These are phyloP conservation scores for Erythrophleum ivorense DNA, from an alignment of 331 rosid species.

Conservation along the genomic window DNA sequence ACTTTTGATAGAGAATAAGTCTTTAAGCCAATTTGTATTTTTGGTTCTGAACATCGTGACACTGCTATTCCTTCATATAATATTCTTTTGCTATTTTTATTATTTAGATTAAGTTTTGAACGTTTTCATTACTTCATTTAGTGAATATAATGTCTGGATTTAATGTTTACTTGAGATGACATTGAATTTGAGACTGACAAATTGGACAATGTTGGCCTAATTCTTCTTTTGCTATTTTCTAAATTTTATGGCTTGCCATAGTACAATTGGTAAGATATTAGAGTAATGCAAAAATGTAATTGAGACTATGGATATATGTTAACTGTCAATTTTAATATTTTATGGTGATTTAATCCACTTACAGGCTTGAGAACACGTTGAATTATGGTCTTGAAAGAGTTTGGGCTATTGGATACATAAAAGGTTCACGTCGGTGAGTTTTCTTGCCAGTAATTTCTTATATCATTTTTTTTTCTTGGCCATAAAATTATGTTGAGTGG, in stretches of 20 bases:
- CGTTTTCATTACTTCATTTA: slow-evolving; percentile 8
- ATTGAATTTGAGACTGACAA: slow-evolving; percentile 24
- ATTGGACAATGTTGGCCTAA: slow-evolving; percentile 28
- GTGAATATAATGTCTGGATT: slow-evolving; percentile 28
- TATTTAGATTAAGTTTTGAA: slow-evolving; percentile 25
- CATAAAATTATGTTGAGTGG: slow-evolving; percentile 22
- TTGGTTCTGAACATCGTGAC: slow-evolving; percentile 13
- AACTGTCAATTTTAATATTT: slow-evolving; percentile 7
- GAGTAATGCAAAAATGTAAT: slow-evolving; percentile 11
- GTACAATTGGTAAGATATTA: slow-evolving; percentile 5
- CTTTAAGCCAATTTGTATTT: slow-evolving; percentile 3
- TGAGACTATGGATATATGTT: slow-evolving; percentile 1
- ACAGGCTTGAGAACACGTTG: slow-evolving; percentile 96
- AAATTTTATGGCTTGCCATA: background rate
- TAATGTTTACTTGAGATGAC: slow-evolving; percentile 20
- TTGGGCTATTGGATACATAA: slow-evolving; percentile 98
- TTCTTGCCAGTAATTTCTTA: slow-evolving; percentile 26
- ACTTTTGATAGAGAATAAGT: slow-evolving; percentile 15
- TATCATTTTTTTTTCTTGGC: background rate
- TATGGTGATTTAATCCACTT: slow-evolving; percentile 36
- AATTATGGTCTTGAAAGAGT: slow-evolving; percentile 98
- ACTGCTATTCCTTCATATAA: slow-evolving; percentile 5
- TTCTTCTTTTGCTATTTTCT: slow-evolving; percentile 19
- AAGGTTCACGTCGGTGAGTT: slow-evolving; percentile 91
- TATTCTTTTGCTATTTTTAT: slow-evolving; percentile 9